Evolutionary conservation across 352 stramenopile genomes (phyloP), one percentile per base, ranked within the genome.

Genomic region (Phytopythium boreale): DNA sequence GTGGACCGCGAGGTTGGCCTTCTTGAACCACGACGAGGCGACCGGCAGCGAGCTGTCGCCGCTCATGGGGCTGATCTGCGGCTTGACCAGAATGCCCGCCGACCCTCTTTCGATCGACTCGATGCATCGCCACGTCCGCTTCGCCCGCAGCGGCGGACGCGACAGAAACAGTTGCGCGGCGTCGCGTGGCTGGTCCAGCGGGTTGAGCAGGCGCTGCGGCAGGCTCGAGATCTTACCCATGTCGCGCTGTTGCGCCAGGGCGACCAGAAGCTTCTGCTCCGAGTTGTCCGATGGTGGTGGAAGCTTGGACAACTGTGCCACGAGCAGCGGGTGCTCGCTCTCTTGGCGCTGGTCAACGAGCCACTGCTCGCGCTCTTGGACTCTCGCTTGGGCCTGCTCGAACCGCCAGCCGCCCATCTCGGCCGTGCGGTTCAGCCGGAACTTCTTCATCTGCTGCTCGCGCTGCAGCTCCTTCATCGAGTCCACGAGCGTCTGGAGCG

Each of bases 51-150:
- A 96, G 52, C 80, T 92, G 67, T 96, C 88, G 20, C 87, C 88
- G 62, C 87, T 96, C 80, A 96, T 93, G 0, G 88, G 88, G 59
- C 88, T 95, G 73, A 96, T 96, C 67, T 96, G 88, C n/a, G 87
- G 85, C 61, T 96, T 96, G 10, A 96, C 85, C 14, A 96, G 76
- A 58, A 96, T 96, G 19, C 88, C 88, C 8, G 87, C 82, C 9
- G 79, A 84, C 14, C 85, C 85, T 20, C 73, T 72, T 34, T 89
- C 63, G 47, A 95, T 95, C 26, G 84, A 92, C 62, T 96, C 87
- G 46, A 95, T 79, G 62, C 88, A 96, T 3, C 88, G 75, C 82
- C 88, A 95, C 29, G 85, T 89, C 3, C 82, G 82, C 74, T 96
- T 96, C 43, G 90, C 84, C 0, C 88, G 84, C 61, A 96, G 62